Base-by-base conservation (phyloP, 1,139 yeast genomes). In the Hansenula lynferdii region DNA sequence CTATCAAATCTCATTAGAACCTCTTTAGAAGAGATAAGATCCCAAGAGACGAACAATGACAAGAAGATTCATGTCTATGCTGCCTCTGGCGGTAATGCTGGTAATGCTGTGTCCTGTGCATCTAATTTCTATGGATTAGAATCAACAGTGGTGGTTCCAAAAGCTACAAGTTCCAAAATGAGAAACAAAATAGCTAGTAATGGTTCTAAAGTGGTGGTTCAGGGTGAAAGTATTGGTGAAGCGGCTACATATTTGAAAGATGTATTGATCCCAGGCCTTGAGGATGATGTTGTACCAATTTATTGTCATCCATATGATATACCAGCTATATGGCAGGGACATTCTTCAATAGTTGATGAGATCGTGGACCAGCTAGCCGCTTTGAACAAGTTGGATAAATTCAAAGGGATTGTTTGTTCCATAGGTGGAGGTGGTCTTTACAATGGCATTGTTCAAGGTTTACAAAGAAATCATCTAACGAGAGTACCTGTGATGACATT, bases 41-140 rank as follows among this genome's bases (percentile, higher is more conserved):
- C 22, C 6, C 9, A 26, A 3, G 15, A 21, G 0, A 28, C 34
- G 3, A n/a, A 25, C 20, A 28, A 15, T 6, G 29, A 23, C 38
- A 54, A 34, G 57, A 53, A 57, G 27, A 67, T 75, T 26, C 72
- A 70, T 23, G 77, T 81, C 5, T 76, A 70, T 54, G 70, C 83
- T 7, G 77, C 85, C 24, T 78, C 85, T 14, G 92, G 90, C 11
- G 92, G 92, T 1, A 83, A 83, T 54, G 92, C 92, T 0, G 92
- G 92, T 0, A 63, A 80, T 36, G 90, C 90, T 0, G 85, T 85
- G 3, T 86, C 87, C 0, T 71, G 71, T 38, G 77, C 84, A 31
- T 75, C 83, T 5, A 57, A 55, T 27, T 60, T 56, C 38, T 66
- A 69, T 43, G 63, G 65, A 2, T 56, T 72, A 8, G 66, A 69